Base-by-base conservation (phyloP, 495 filamentous ascomycete species). In the Cercophora scortea region DNA sequence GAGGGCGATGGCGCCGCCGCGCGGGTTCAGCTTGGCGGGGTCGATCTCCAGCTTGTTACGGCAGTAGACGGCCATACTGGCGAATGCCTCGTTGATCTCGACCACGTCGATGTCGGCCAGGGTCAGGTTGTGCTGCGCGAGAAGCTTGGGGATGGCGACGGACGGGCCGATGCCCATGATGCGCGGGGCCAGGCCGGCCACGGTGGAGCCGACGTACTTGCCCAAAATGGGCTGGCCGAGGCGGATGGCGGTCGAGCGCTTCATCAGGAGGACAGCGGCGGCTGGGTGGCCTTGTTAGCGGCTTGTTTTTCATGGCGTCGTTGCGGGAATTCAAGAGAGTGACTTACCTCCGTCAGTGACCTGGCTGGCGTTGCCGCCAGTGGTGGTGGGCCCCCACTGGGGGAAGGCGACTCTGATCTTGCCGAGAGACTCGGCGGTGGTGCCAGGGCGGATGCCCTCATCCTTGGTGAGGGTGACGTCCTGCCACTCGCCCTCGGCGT, bases 81-180 rank as follows among this genome's bases (percentile, higher is more conserved):
- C 93, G 58, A 98, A 98, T 1, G 93, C 93, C 79, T 98, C 93
- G 71, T 98, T 98, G 62, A 98, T 72, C 78, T 98, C 93, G 57
- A 88, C 81, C 43, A 98, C 78, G 59, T 98, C 93, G 54, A 90
- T 79, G 53, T 98, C 92, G 44, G 84, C 73, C 48, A 94, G 76
- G n/a, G 74, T 76, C 55, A 98, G 65, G 64, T 83, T 80, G 81
- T 84, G 85, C 74, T 95, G 85, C 64, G 69, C 70, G 44, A 98
- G 76, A 36, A 98, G 79, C 79, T 98, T 98, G 56, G 93, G 93
- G 61, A 98, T 95, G 42, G 90, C 93, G 48, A 94, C 79, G 12
- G 89, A 86, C 25, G 93, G 93, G 32, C 93, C 93, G 56, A 98
- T 96, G 51, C 93, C 93, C 93, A 98, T 98, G 65, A 98, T 87